These are phyloP conservation scores for Haplosporangium gracile DNA, from an alignment of 192 early-diverging fungal genomes.

Conservation along the genomic window DNA sequence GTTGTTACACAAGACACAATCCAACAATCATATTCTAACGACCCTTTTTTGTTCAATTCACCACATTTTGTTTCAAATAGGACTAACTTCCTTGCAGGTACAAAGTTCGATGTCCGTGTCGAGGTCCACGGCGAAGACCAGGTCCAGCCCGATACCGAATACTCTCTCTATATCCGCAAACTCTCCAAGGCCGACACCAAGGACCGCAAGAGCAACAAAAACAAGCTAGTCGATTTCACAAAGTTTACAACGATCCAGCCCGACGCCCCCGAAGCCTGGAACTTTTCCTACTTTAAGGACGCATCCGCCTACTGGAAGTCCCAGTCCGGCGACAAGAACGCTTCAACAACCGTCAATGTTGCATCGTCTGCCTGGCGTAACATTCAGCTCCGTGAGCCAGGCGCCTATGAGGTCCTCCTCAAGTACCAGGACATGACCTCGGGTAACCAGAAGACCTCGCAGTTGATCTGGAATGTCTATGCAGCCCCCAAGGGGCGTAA, in stretches of 20 bases:
- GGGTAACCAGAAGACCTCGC: slow-evolving; percentile 46
- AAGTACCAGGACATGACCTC: slow-evolving; percentile 19
- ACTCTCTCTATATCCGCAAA: slow-evolving; percentile 64
- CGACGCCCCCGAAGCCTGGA: slow-evolving; percentile 54
- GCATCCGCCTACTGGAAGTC: slow-evolving; percentile 32
- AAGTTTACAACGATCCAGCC: slow-evolving; percentile 28
- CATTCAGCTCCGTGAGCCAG: slow-evolving; percentile 43
- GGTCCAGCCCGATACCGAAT: slow-evolving; percentile 53
- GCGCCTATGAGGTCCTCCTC: slow-evolving; percentile 59
- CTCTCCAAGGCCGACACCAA: slow-evolving; percentile 20
- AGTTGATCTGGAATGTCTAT: slow-evolving; percentile 54
- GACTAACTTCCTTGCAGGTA: slow-evolving; percentile 69
- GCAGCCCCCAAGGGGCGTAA: slow-evolving; percentile 57
- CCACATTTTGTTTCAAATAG: slow-evolving; percentile 7
- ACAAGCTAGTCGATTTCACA: slow-evolving; percentile 43
- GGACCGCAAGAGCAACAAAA: slow-evolving; percentile 18
- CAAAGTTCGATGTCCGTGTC: slow-evolving; percentile 71
- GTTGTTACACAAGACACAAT: neutral
- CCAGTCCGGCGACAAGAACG: slow-evolving; percentile 19
- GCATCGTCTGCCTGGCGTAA: slow-evolving; percentile 57
- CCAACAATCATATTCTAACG: neutral
- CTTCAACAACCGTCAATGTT: slow-evolving; percentile 57
- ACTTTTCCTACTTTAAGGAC: slow-evolving; percentile 60
- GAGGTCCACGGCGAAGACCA: slow-evolving; percentile 69
- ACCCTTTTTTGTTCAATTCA: neutral